Percentiles rank a stretch among this genome's conserved stretches.
Conservation (phyloP, 1,284 basidiomycete genomes). For the Xanthoconium separans region DNA sequence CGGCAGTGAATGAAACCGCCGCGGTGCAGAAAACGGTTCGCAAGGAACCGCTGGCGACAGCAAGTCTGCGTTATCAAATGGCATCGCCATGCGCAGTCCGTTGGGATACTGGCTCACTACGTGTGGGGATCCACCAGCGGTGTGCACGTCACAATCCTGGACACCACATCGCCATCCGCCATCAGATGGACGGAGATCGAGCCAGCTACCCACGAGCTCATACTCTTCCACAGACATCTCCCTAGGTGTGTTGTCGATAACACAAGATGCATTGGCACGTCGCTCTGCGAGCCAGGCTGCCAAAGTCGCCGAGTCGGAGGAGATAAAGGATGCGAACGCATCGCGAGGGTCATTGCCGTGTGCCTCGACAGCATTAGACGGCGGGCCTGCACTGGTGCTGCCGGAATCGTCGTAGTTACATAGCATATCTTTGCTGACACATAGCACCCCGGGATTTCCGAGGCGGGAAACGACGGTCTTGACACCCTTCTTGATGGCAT, state of each 20-base stretch:
- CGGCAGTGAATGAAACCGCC: slow-evolving; percentile 29
- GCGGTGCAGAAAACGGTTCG: slow-evolving; percentile 13
- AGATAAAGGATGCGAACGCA: slow-evolving; percentile 28
- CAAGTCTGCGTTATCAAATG: slow-evolving; percentile 24
- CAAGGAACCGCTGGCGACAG: slow-evolving; percentile 10
- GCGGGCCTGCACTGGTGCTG: not conserved
- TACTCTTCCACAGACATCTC: slow-evolving; percentile 46
- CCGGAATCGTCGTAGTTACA: slow-evolving; percentile 8
- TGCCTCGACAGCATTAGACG: not conserved
- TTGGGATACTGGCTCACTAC: slow-evolving; percentile 6
- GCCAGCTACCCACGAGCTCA: slow-evolving; percentile 49
- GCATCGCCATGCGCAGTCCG: slow-evolving; percentile 25
- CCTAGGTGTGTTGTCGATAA: slow-evolving; percentile 20
- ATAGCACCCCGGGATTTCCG: slow-evolving; percentile 15
- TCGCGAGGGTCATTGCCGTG: slow-evolving; percentile 3
- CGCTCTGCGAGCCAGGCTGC: slow-evolving; percentile 41
- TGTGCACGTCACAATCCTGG: slow-evolving; percentile 30
- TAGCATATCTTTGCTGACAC: slow-evolving; percentile 11
- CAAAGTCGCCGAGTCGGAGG: slow-evolving; percentile 37
- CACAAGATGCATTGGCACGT: slow-evolving; percentile 20
- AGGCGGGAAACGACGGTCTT: slow-evolving; percentile 22
- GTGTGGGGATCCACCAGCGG: slow-evolving; percentile 24
- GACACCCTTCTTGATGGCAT: slow-evolving; percentile 23
- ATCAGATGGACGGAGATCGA: slow-evolving; percentile 26
- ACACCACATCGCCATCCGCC: slow-evolving; percentile 30